Evolutionary conservation across 2,329 filamentous ascomycete species (phyloP).

Genomic region (Nakataea oryzae): DNA sequence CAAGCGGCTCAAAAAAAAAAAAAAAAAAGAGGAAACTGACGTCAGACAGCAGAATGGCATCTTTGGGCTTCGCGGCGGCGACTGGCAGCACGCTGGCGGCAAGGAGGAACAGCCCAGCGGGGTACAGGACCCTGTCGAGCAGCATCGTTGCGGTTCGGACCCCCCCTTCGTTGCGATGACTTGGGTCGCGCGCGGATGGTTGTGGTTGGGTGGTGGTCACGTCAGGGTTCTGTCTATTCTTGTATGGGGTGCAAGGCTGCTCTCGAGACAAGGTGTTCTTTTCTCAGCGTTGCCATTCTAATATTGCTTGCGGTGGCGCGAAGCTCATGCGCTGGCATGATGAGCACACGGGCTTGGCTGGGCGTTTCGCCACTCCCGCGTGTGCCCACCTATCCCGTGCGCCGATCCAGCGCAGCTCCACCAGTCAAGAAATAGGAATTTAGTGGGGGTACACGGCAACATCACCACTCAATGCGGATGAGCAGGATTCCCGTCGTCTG

Average conservation of each 20-base stretch:
- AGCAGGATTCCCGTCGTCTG: no score
- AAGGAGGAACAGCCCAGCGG: conserved; percentile 4
- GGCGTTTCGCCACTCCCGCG: background rate
- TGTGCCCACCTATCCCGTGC: background rate
- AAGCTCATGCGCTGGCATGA: no score
- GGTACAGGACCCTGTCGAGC: conserved; percentile 2
- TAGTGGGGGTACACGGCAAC: no score
- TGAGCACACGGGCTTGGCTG: no score
- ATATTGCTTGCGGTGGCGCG: no score
- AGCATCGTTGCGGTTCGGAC: background rate
- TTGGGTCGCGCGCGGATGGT: background rate
- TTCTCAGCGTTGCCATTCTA: background rate
- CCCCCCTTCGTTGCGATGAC: background rate
- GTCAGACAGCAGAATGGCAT: conserved; percentile 46
- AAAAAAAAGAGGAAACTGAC: no score
- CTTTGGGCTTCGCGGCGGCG: conserved; percentile 25
- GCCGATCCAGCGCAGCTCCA: background rate
- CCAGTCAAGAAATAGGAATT: no score
- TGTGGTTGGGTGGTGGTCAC: no score
- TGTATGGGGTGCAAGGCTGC: background rate
- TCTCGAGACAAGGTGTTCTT: background rate
- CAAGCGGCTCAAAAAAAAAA: background rate
- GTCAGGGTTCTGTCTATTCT: no score
- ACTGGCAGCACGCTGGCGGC: conserved; percentile 4
- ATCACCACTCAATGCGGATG: background rate